These are phyloP conservation scores for Sphagnum contortum DNA, from an alignment of 225 moss, liverwort and hornwort genomes.

Conservation along the genomic window DNA sequence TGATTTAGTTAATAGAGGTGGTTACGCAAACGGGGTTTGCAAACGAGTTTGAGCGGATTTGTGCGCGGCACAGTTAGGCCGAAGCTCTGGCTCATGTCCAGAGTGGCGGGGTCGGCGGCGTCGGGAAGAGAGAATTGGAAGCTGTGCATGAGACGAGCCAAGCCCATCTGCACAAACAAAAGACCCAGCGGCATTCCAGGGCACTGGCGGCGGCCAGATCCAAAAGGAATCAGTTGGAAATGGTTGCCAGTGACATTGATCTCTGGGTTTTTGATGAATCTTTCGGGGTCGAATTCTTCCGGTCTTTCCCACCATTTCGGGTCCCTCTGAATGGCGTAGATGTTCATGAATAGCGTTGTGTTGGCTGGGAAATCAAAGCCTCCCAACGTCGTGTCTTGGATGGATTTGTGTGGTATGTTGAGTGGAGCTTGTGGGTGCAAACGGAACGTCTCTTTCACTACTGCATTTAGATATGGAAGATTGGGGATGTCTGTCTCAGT, in stretches of 20 bases:
- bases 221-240: constrained; percentile 29
- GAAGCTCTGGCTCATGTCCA: neutral
- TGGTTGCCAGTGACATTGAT: constrained; percentile 20
- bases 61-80: neutral
- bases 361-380: constrained; percentile 30
- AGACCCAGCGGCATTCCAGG: constrained; percentile 55
- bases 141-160: constrained; percentile 29
- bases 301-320: constrained; percentile 28
- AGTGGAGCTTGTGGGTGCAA: constrained; percentile 17
- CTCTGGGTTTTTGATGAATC: constrained; percentile 14
- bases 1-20: neutral
- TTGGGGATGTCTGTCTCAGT: constrained; percentile 18
- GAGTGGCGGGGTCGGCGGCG: neutral
- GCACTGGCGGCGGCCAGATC: too few relatives aligned
- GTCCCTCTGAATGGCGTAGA: constrained; percentile 31
- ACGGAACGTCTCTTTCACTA: constrained; percentile 22
- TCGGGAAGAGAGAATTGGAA: neutral
- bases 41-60: neutral
- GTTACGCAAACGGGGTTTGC: neutral
- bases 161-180: constrained; percentile 20
- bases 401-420: constrained; percentile 29
- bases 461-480: constrained; percentile 9
- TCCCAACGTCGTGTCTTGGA: constrained; percentile 13
- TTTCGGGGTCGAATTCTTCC: constrained; percentile 27
- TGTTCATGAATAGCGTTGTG: constrained; percentile 27